Base-by-base conservation (phyloP, 139 green algal species). In the Chlorella ohadii region DNA sequence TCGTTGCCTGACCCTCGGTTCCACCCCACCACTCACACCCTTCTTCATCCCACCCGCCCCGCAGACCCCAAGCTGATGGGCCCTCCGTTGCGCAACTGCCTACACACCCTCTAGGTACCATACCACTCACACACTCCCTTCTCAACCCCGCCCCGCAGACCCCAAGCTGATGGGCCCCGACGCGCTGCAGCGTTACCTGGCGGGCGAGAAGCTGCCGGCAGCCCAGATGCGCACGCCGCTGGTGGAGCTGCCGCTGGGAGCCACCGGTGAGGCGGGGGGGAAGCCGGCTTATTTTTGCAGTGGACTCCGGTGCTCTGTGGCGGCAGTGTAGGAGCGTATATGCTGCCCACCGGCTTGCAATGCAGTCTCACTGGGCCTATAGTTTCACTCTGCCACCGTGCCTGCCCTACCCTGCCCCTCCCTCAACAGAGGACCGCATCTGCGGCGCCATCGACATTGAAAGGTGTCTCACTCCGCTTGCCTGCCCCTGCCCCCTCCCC, bases 381-480 rank as follows among this genome's bases (percentile, higher is more conserved):
- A n/a, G n/a, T n/a, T n/a, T n/a, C n/a, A n/a, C n/a, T n/a, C n/a
- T n/a, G n/a, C n/a, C n/a, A n/a, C n/a, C n/a, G n/a, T n/a, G n/a
- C n/a, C n/a, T n/a, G n/a, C n/a, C n/a, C n/a, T n/a, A n/a, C n/a
- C n/a, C n/a, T n/a, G n/a, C n/a, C n/a, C n/a, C n/a, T n/a, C n/a
- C n/a, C n/a, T n/a, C n/a, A n/a, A n/a, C n/a, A n/a, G n/a, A n/a
- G n/a, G n/a, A n/a, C 89, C 85, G 95, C 38, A 95, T 97, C 71
- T 98, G 95, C 87, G 95, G 95, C 34, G 97, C 94, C 74, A 97
- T 98, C 80, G 94, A 97, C 84, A 96, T 97, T 82, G 95, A 98
- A 87, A 96, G 95, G 88, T 51, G 44, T 51, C n/a, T n/a, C n/a
- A 94, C 95, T 34, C 87, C 97, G 34, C 91, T 85, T 34, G 28